Evolutionary conservation across 306 rosid species (phyloP).

Genomic region (Mimosa pudica): DNA sequence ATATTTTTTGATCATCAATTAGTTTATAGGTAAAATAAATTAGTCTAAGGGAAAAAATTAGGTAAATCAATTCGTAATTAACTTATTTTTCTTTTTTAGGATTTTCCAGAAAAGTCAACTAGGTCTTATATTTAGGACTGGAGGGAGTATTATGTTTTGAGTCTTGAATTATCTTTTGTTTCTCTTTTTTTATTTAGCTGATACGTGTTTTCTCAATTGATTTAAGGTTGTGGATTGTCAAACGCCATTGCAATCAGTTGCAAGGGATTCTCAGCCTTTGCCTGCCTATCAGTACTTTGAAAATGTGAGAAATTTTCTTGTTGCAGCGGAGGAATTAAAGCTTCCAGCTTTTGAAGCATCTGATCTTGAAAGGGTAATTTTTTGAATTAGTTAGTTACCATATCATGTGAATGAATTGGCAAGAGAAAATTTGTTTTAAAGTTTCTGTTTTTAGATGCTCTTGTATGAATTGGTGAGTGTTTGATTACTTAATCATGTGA

Average conservation of each 20-base stretch:
- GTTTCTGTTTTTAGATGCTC: constrained; percentile 5
- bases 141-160: background rate
- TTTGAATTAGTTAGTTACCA: background rate
- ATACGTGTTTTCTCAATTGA: constrained; percentile 11
- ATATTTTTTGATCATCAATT: too few relatives aligned
- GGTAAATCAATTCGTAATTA: too few relatives aligned
- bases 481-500: background rate
- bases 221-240: constrained; percentile 83
- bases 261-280: constrained; percentile 76
- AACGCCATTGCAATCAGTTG: constrained; percentile 48
- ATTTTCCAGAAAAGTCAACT: too few relatives aligned
- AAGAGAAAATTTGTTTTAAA: background rate
- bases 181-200: background rate
- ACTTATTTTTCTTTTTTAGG: too few relatives aligned
- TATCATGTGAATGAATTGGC: background rate
- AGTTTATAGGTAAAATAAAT: too few relatives aligned
- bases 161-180: background rate
- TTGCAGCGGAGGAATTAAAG: constrained; percentile 69
- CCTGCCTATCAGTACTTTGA: constrained; percentile 97
- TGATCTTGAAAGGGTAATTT: too few relatives aligned
- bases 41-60: too few relatives aligned
- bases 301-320: constrained; percentile 86
- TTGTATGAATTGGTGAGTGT: constrained; percentile 22
- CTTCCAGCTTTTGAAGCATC: constrained; percentile 83
- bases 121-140: too few relatives aligned